phyloP scores from a whole-genome alignment of 495 filamentous ascomycete genomes.

The Durotheca rogersii region DNA sequence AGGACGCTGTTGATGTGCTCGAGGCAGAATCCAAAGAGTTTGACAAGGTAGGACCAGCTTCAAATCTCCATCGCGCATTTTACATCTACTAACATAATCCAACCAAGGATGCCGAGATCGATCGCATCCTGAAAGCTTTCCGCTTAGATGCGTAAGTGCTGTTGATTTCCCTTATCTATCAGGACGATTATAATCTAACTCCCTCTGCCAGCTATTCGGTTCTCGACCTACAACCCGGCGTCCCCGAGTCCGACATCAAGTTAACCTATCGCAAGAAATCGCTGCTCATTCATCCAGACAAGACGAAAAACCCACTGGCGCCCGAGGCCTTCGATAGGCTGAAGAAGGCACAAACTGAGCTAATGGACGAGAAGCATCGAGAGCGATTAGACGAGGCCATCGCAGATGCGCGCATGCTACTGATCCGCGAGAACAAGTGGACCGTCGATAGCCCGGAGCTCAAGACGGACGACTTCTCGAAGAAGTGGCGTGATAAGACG shows the following conservation, averaged over 20 bases:
- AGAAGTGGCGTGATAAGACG: slow-evolving; percentile 89
- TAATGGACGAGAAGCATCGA: slow-evolving; percentile 93
- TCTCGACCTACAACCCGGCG: slow-evolving; percentile 92
- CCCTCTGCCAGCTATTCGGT: slow-evolving; percentile 72
- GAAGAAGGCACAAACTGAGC: slow-evolving; percentile 86
- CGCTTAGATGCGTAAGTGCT: slow-evolving; percentile 76
- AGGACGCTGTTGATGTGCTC: slow-evolving; percentile 79
- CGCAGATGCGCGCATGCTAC: slow-evolving; percentile 87
- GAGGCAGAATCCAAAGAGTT: slow-evolving; percentile 89
- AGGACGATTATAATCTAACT: slow-evolving; percentile 5
- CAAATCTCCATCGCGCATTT: neutral
- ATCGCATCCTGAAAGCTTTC: slow-evolving; percentile 89
- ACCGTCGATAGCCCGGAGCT: slow-evolving; percentile 85
- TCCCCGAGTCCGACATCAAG: slow-evolving; percentile 96
- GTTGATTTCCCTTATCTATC: slow-evolving; percentile 14
- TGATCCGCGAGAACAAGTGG: slow-evolving; percentile 92
- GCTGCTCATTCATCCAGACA: slow-evolving; percentile 97
- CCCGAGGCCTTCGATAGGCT: slow-evolving; percentile 96
- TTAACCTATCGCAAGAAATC: slow-evolving; percentile 91
- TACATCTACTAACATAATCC: slow-evolving; percentile 17
- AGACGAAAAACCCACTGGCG: slow-evolving; percentile 86
- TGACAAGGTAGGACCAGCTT: slow-evolving; percentile 62
- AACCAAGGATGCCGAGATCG: slow-evolving; percentile 87
- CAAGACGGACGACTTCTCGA: slow-evolving; percentile 75
- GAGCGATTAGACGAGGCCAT: slow-evolving; percentile 88